Evolutionary conservation across 1,139 yeast species (phyloP), one percentile per base, ranked within the genome.

Genomic region (Geotrichum restrictum): DNA sequence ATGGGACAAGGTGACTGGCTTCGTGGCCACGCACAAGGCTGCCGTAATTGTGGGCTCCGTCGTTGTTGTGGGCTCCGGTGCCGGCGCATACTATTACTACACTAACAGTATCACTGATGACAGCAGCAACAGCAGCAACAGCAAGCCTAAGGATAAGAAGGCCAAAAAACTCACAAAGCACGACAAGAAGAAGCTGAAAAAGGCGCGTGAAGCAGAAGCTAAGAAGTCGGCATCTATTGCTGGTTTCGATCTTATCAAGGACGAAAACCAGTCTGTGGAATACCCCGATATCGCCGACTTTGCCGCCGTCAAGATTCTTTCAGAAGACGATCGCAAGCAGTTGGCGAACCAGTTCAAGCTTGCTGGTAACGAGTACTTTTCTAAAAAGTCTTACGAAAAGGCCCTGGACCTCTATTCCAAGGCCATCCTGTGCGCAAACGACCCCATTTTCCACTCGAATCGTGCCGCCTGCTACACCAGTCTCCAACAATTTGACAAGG

Each of bases 381-480:
- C 84, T 69, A 71, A 73, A 55, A 74, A 85, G 54, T 19, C 40
- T 8, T 87, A 77, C 67, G 76, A 80, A 52, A 76, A 78, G 37
- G 98, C 98, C 41, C 81, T 89, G 63, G 80, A 79, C 48, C 83
- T 77, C 69, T 93, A 93, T 73, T 69, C 87, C 44, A 81, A 80
- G 56, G 98, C 98, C 13, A 76, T 94, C 62, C 69, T 76, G 57
- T 77, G 88, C 65, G 61, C 64, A 57, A 82, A 83, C 66, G 97
- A 93, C 69, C 91, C 97, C 14, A 86, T 91, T 42, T 93, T 80
- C 72, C 91, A 85, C 73, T 88, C 97, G 57, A 91, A 91, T 75
- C 81, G 96, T 72, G 89, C 97, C 24, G 98, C 98, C 18, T 93
- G 97, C 73, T 88, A 87, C 71, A 86, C 89, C 53, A 88, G 95